Conservation (phyloP, 495 filamentous ascomycete genomes). For the Trichoderma erinaceum region DNA sequence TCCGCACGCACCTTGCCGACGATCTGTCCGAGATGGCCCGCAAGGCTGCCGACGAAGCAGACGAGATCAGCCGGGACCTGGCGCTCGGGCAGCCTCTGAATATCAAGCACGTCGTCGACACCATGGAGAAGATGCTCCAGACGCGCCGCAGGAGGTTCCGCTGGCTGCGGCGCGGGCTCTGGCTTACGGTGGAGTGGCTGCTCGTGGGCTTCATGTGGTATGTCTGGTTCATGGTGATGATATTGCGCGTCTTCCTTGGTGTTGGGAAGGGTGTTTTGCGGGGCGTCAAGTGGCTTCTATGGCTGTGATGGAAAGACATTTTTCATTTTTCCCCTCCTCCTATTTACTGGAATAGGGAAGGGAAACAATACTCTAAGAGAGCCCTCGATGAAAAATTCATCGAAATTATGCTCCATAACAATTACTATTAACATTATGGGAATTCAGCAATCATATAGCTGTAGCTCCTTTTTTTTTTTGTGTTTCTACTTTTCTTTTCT, state of each 20-base stretch:
- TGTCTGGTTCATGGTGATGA: conserved; percentile 74
- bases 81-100: conserved; percentile 66
- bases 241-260: conserved; percentile 55
- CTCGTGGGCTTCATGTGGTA: conserved; percentile 78
- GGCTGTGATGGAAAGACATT: conserved; percentile 46
- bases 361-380: too few relatives aligned
- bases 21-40: conserved; percentile 52
- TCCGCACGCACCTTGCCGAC: conserved; percentile 30
- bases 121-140: conserved; percentile 66
- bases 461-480: not conserved
- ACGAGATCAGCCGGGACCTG: conserved; percentile 65
- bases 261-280: conserved; percentile 51
- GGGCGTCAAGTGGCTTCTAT: conserved; percentile 68
- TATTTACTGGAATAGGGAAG: not conserved
- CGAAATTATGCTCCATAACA: not conserved
- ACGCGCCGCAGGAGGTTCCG: conserved; percentile 60
- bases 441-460: not conserved
- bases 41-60: conserved; percentile 65
- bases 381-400: not conserved
- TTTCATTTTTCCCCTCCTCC: not conserved
- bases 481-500: not conserved
- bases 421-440: not conserved
- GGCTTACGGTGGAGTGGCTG: conserved; percentile 70
- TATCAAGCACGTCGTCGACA: conserved; percentile 71
- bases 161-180: conserved; percentile 64